Base-by-base conservation (phyloP, 2,329 filamentous ascomycete genomes). In the Cylindrodendrum hubeiense region DNA sequence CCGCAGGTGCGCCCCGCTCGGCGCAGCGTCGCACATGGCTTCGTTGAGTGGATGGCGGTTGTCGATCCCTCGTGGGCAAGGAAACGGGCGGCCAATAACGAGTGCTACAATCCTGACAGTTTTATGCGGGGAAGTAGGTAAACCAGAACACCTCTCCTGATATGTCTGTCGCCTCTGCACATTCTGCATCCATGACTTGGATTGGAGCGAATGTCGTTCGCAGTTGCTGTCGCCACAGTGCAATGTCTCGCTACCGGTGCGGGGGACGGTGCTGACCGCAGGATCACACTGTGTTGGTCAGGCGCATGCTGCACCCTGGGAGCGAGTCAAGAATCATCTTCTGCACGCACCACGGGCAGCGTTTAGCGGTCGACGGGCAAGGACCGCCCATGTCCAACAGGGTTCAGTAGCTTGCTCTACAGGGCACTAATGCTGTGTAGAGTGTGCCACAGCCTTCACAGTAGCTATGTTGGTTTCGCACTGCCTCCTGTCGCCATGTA, bases 291-390 rank as follows among this genome's bases (percentile, higher is more conserved):
- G 53, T 57, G 17, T 15, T 22, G 58, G 46, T 51, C 59, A 67
- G 51, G 37, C n/a, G 37, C 37, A 17, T 5, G 15, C n/a, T 8
- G 65, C 62, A 56, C 57, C 56, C 30, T 51, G 17, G 37, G 37
- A 61, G 67, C 67, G 39, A 39, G 61, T 66, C 70, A 66, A 69
- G 70, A 72, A 69, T 49, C 46, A 19, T 64, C 61, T 43, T 19
- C 28, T 30, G 44, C 28, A 10, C 12, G 19, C 19, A 22, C 41
- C 44, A 17, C 22, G 22, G 22, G 7, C 22, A 26, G 24, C 24
- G 17, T n/a, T 49, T 3, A 30, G 46, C 46, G 17, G 26, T 30
- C 17, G 28, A 26, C 7, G 17, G 24, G 26, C 24, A 30, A 49
- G 46, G 46, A 9, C 28, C n/a, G 26, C 13, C 26, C 46, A 33